Percentiles rank a stretch among this genome's conserved stretches.
Conservation (phyloP, 495 filamentous ascomycete species). For the Cercophora samala region DNA sequence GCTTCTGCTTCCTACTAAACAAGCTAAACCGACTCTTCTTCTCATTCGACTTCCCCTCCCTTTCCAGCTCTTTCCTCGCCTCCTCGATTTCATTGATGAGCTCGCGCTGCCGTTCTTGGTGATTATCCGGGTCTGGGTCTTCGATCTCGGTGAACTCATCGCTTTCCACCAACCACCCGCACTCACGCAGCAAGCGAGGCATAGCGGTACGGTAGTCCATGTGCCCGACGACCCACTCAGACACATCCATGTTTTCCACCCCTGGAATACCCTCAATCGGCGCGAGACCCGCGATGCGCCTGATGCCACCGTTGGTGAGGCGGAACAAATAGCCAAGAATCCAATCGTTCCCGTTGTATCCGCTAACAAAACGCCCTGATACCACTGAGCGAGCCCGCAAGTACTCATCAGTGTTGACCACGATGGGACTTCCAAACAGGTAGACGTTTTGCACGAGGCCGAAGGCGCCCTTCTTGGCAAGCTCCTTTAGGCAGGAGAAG, state of each 20-base stretch:
- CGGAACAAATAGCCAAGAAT: conserved; percentile 97
- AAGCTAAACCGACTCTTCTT: conserved; percentile 60
- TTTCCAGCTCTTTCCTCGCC: conserved; percentile 80
- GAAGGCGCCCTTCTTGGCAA: conserved; percentile 80
- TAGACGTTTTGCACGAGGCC: conserved; percentile 95
- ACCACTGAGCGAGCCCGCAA: conserved; percentile 75
- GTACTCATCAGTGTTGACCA: conserved; percentile 91
- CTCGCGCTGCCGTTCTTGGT: conserved; percentile 81
- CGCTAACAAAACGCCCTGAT: conserved; percentile 88
- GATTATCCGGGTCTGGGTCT: conserved; percentile 93
- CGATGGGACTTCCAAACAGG: conserved; percentile 86
- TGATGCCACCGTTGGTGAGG: conserved; percentile 87
- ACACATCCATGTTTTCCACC: conserved; percentile 87
- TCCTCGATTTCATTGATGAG: conserved; percentile 96
- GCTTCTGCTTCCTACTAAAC: conserved; percentile 68
- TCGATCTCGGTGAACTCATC: conserved; percentile 98
- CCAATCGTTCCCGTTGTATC: conserved; percentile 94
- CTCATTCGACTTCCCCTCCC: conserved; percentile 42
- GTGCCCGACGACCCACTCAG: conserved; percentile 82
- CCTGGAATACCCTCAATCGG: conserved; percentile 71
- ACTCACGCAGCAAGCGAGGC: conserved; percentile 75
- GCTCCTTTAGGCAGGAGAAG: conserved; percentile 84
- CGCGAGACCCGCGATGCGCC: conserved; percentile 84
- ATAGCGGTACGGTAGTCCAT: conserved; percentile 96
- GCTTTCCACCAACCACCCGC: conserved; percentile 81